Conservation (phyloP, 805 yeast species). For the Lachancea kluyveri region DNA sequence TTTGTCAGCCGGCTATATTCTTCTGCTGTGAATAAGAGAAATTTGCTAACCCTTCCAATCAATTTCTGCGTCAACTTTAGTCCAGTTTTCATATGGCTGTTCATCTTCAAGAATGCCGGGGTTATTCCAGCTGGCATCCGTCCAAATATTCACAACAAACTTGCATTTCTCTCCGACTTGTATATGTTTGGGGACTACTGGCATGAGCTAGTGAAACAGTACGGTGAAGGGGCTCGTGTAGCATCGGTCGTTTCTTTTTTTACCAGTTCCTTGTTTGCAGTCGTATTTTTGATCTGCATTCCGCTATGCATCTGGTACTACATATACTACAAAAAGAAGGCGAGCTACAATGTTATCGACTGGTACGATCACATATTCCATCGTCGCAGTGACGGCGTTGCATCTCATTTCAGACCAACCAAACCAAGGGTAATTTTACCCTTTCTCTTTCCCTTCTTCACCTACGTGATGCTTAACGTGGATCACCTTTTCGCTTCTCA, state of each 20-base stretch:
- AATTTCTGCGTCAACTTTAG: constrained; percentile 46
- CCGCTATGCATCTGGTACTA: constrained; percentile 26
- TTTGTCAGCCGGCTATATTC: constrained; percentile 14
- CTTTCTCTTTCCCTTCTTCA: constrained; percentile 37
- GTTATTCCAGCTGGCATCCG: constrained; percentile 46
- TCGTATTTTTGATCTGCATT: constrained; percentile 10
- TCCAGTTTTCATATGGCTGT: constrained; percentile 49
- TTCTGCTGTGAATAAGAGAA: constrained; percentile 32
- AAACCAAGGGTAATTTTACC: constrained; percentile 19
- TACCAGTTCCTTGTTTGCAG: constrained; percentile 13
- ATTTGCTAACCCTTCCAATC: constrained; percentile 33
- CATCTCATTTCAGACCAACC: constrained; percentile 14
- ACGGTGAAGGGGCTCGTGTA: constrained; percentile 8
- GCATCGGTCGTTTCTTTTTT: constrained; percentile 10
- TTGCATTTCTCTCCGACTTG: constrained; percentile 33
- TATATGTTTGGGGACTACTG: constrained; percentile 28
- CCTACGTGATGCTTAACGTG: constrained; percentile 39
- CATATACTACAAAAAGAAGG: constrained; percentile 18
- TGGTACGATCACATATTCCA: constrained; percentile 23
- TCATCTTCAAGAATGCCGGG: constrained; percentile 54
- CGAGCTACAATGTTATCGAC: constrained; percentile 19
- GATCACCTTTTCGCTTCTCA: constrained; percentile 38
- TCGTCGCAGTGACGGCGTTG: constrained; percentile 6
- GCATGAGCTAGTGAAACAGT: constrained; percentile 23
- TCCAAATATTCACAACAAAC: constrained; percentile 46